Base-by-base conservation (phyloP, 179 eudicot genomes). In the Vitellaria paradoxa region DNA sequence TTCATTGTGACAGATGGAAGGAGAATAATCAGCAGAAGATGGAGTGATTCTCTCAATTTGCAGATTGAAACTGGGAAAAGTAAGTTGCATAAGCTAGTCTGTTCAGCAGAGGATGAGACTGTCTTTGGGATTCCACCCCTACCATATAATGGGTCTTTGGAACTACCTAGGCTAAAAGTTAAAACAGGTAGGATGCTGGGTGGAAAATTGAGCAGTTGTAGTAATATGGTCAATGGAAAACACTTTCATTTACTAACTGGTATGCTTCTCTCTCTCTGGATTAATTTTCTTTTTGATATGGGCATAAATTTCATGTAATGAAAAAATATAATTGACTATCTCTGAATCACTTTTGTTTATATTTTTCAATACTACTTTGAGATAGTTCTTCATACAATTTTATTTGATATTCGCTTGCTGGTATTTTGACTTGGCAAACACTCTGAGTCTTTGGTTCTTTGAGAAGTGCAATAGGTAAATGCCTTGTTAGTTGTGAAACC, bases 1-100 rank as follows among this genome's bases (percentile, higher is more conserved):
- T 87, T 93, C 84, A 42, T 88, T 80, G 93, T 89, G 42, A 88
- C 89, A 73, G 93, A 91, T 82, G 94, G 96, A 72, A 89, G 84
- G 73, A 86, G 77, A 75, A 85, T 91, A 55, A 94, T 91, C 63
- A 84, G 88, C 81, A 82, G 84, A 75, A 60, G 82, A 15, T 76
- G 84, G 74, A 73, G 47, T 65, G 80, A 85, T 75, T 81, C 88
- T 63, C 68, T 61, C 23, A 68, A 26, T 77, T 59, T 62, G 47
- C 83, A 40, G 23, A 50, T 9, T 49, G 76, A 64, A 80, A 47
- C 70, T 47, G 80, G 24, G 6, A 77, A 79, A 64, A 73, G 66
- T 61, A 79, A 80, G 83, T 49, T 72, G 67, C 74, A 69, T 65
- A 76, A 73, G 76, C 80, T 79, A 77, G 68, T 49, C 46, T 49